Evolutionary conservation across 2,329 filamentous ascomycete species (phyloP).

Genomic region (Neofusicoccum cordaticola): DNA sequence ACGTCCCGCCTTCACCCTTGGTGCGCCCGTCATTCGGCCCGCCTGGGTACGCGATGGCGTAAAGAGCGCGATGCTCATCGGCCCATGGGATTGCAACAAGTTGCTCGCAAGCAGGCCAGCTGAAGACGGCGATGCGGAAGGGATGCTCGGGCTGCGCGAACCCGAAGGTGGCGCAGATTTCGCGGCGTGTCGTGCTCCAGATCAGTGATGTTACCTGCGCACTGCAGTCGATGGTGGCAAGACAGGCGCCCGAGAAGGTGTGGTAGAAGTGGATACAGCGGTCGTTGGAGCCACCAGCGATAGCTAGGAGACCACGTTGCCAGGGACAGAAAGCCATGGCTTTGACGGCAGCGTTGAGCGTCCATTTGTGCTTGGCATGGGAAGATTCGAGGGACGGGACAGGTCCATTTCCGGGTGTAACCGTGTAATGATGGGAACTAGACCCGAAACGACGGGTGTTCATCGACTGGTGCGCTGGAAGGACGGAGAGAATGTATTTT

Average conservation of each 20-base stretch:
- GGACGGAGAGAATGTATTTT: constrained; percentile 41
- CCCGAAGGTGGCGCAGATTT: constrained; percentile 91
- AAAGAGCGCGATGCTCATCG: constrained; percentile 74
- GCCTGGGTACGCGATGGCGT: constrained; percentile 80
- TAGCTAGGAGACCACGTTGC: constrained; percentile 82
- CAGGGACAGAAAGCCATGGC: constrained; percentile 96
- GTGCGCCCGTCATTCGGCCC: constrained; percentile 46
- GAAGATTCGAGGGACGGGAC: constrained; percentile 51
- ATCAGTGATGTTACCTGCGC: constrained; percentile 91
- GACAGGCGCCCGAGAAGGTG: constrained; percentile 72
- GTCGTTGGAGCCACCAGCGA: constrained; percentile 90
- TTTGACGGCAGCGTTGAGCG: constrained; percentile 86
- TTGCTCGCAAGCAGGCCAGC: constrained; percentile 87
- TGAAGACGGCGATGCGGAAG: constrained; percentile 86
- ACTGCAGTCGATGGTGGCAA: constrained; percentile 88
- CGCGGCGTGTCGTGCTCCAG: constrained; percentile 80
- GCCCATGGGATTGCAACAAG: constrained; percentile 84
- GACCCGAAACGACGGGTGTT: constrained; percentile 18
- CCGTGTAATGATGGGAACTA: constrained; percentile 29
- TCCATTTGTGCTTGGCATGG: constrained; percentile 68
- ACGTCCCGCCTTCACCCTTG: constrained; percentile 53
- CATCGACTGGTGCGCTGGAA: constrained; percentile 27
- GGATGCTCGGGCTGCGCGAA: constrained; percentile 89
- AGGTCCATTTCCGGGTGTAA: constrained; percentile 30
- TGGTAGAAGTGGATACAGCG: constrained; percentile 96